Evolutionary conservation across 176 grass and related monocot genomes (phyloP), one percentile per base, ranked within the genome.

Genomic region (Cenchrus fungigraminus): DNA sequence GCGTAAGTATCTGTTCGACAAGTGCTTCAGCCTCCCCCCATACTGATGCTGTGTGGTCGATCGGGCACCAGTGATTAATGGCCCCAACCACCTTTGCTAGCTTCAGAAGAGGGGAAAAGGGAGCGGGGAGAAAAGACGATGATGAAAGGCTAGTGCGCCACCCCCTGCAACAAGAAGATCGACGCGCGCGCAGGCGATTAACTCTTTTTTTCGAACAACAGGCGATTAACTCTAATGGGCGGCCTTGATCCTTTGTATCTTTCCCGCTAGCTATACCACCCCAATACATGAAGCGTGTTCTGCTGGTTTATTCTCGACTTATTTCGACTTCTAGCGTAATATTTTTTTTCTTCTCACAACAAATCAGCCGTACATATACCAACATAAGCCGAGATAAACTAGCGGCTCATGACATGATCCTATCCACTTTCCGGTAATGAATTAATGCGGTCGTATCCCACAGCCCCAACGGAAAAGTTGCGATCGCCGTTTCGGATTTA

Each of bases 31-130:
- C 12, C 16, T 17, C 34, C 29, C 14, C 9, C 9, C 34, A 79
- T 49, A 44, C 34, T 32, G 37, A 70, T 25, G 10, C 58, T n/a
- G 12, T n/a, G 12, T 16, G 31, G 71, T 71, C 63, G 19, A 20
- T 16, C n/a, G 70, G 46, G 12, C 46, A 52, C 77, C 42, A 49
- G 77, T 32, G 73, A 63, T 90, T 90, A 86, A 80, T 89, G 46
- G 82, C 82, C 9, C 3, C 88, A 86, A 83, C 79, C 7, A 90
- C 74, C 84, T 90, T 90, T 87, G 68, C 25, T 25, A 25, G 25
- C 79, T 90, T 90, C 65, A 60, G n/a, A 59, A 19, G 6, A 67
- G 20, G 84, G 88, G 32, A 79, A 82, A 61, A 2, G 43, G 28
- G 29, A 6, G 1, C 19, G 4, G 1, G 9, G n/a, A 19, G 61